These are phyloP conservation scores for Streptanthus diversifolius DNA, from an alignment of 345 rosid species.

Conservation along the genomic window DNA sequence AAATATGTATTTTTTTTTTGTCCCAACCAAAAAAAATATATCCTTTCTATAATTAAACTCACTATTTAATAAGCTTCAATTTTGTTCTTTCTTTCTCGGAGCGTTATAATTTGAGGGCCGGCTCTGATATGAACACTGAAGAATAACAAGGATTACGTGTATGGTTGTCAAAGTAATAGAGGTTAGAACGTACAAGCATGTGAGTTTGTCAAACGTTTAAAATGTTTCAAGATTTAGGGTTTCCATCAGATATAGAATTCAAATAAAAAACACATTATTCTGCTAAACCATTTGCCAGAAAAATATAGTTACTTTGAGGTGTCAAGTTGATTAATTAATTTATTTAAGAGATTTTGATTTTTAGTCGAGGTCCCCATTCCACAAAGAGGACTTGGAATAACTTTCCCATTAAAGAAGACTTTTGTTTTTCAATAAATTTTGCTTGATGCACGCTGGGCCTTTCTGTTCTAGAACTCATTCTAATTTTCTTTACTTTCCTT, in stretches of 20 bases:
- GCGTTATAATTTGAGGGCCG: too few species aligned
- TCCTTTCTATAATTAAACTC: too few species aligned
- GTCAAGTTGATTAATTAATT: not conserved
- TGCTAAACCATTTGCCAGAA: conserved; percentile 3
- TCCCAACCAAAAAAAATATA: too few species aligned
- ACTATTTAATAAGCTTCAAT: too few species aligned
- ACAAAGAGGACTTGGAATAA: conserved; percentile 26
- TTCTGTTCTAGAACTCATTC: conserved; percentile 16
- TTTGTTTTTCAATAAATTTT: not conserved
- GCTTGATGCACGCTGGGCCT: conserved; percentile 6
- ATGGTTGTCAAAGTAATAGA: not conserved
- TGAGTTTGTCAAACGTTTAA: not conserved
- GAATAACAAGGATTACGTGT: conserved; percentile 4
- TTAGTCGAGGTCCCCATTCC: conserved; percentile 20
- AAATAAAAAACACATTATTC: not conserved
- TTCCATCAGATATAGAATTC: not conserved
- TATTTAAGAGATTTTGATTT: not conserved
- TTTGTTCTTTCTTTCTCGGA: too few species aligned
- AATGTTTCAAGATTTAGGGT: not conserved
- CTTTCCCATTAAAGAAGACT: conserved; percentile 31
- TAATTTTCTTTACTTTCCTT: not conserved
- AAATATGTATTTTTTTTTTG: not conserved
- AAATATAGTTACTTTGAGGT: not conserved
- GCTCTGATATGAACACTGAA: not conserved
- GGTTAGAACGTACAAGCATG: not conserved